phyloP scores from a whole-genome alignment of 2,329 filamentous ascomycete species.

The Epichloe gansuensis region DNA sequence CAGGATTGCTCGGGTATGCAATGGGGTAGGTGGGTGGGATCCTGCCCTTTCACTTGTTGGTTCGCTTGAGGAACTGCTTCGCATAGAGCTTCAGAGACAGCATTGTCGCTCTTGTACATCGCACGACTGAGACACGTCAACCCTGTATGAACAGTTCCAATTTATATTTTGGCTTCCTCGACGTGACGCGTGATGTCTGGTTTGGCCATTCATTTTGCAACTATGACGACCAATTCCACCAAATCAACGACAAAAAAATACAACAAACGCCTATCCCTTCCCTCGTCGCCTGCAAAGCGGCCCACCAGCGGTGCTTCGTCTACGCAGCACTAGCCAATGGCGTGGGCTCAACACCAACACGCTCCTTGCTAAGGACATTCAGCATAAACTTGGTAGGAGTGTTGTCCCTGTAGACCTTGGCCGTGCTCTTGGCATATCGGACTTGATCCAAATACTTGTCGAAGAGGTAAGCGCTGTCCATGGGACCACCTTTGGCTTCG shows the following conservation, averaged over 20 bases:
- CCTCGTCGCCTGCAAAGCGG: conserved; percentile 1
- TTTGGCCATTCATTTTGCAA: not conserved
- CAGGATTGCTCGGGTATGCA: no score
- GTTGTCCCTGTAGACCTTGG: conserved; percentile 72
- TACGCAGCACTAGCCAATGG: conserved; percentile 41
- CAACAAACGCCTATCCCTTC: not conserved
- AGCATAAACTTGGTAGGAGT: conserved; percentile 78
- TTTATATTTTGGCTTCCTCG: no score
- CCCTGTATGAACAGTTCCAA: no score
- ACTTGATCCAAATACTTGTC: conserved; percentile 93
- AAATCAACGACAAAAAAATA: not conserved
- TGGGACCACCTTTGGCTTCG: conserved; percentile 91
- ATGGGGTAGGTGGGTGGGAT: no score
- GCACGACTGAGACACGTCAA: no score
- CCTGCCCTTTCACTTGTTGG: no score
- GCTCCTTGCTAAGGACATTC: conserved; percentile 85
- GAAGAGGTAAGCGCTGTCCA: conserved; percentile 92
- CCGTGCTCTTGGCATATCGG: conserved; percentile 73
- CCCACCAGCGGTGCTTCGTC: conserved; percentile 2
- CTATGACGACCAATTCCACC: not conserved
- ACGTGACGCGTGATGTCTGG: not conserved
- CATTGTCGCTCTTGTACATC: no score
- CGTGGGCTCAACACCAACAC: conserved; percentile 70
- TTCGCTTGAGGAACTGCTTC: no score
- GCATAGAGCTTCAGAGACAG: no score